These are phyloP conservation scores for Vigna reflexopilosa DNA, from an alignment of 306 rosid species.

Conservation along the genomic window DNA sequence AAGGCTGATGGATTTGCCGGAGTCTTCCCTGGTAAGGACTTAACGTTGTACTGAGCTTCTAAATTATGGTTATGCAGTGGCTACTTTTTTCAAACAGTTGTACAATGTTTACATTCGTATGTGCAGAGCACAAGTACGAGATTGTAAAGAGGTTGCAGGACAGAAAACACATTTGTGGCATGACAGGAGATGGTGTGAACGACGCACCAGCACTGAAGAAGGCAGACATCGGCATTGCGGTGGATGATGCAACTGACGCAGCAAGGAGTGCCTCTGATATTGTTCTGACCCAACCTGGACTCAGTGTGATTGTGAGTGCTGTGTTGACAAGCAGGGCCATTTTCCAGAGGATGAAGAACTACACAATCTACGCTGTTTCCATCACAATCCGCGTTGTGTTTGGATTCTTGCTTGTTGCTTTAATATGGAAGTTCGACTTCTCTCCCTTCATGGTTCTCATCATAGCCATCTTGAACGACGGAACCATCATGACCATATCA, in stretches of 20 bases:
- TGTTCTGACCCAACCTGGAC: constrained; percentile 84
- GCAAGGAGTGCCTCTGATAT: constrained; percentile 93
- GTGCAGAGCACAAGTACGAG: constrained; percentile 91
- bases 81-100: too few species aligned
- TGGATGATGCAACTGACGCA: constrained; percentile 90
- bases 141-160: constrained; percentile 85
- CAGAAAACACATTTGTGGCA: constrained; percentile 74
- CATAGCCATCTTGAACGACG: constrained; percentile 84
- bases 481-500: constrained; percentile 94
- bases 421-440: constrained; percentile 87
- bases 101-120: not conserved
- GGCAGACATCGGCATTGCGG: constrained; percentile 92
- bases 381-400: constrained; percentile 86
- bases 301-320: constrained; percentile 84
- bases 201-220: constrained; percentile 90
- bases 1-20: constrained; percentile 95
- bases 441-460: constrained; percentile 87
- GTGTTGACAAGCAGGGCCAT: constrained; percentile 89
- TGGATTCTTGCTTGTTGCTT: constrained; percentile 80
- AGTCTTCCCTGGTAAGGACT: constrained; percentile 84
- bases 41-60: not conserved
- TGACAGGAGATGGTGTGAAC: constrained; percentile 94
- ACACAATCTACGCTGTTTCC: constrained; percentile 90
- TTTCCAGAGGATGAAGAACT: constrained; percentile 95
- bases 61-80: not conserved